These are phyloP conservation scores for Lachnellula willkommii DNA, from an alignment of 2,329 filamentous ascomycete genomes.

Conservation along the genomic window DNA sequence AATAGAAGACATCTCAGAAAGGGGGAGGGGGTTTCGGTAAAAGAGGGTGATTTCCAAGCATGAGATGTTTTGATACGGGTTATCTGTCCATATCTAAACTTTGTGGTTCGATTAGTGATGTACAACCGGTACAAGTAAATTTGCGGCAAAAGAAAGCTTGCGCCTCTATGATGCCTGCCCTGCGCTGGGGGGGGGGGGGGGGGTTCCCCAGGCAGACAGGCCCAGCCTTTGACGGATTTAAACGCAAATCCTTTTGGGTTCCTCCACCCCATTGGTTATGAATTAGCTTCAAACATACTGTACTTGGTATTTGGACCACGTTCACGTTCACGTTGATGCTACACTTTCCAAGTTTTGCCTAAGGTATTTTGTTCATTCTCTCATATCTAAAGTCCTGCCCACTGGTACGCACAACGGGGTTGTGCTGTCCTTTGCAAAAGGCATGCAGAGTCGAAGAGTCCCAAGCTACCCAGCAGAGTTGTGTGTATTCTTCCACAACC, in stretches of 20 bases:
- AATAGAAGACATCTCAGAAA: not conserved
- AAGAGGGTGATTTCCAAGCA: constrained; percentile 22
- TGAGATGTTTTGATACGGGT: constrained; percentile 13
- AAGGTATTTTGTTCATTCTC: not conserved
- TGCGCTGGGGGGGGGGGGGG: too few species aligned
- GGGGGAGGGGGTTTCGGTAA: not conserved
- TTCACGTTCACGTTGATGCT: too few species aligned
- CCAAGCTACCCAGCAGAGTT: too few species aligned
- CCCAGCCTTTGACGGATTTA: not conserved
- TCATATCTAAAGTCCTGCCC: not conserved
- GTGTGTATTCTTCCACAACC: not conserved
- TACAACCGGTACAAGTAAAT: not conserved
- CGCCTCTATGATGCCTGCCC: not conserved
- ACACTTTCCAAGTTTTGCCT: not conserved
- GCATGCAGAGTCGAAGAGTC: not conserved
- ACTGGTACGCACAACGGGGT: not conserved
- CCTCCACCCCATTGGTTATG: too few species aligned
- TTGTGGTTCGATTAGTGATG: constrained; percentile 1
- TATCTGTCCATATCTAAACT: constrained; percentile 8
- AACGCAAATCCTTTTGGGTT: not conserved
- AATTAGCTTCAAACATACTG: too few species aligned
- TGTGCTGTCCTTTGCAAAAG: not conserved
- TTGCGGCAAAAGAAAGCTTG: not conserved
- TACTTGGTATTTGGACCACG: too few species aligned
- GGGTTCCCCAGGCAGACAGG: not conserved